Evolutionary conservation across 1,284 basidiomycete species (phyloP).

Genomic region (Sanguinoderma infundibulare): DNA sequence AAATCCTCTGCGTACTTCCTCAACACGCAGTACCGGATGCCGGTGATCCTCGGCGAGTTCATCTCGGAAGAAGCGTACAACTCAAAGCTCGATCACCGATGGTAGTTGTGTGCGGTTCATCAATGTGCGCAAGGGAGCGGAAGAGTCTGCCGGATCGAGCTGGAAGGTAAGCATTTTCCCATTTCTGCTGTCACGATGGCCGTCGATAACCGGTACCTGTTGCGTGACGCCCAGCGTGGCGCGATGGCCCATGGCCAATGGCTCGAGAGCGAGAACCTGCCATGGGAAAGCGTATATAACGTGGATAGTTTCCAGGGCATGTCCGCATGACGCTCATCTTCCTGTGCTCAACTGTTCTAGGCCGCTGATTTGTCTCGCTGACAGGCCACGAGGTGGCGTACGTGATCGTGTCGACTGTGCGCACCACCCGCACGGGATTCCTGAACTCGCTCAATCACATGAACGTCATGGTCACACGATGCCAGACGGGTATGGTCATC

Average conservation of each 20-base stretch:
- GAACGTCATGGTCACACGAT: constrained; percentile 61
- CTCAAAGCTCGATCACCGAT: constrained; percentile 35
- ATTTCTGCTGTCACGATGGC: too few species aligned
- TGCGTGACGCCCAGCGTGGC: constrained; percentile 64
- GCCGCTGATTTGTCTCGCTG: not conserved
- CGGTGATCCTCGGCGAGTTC: constrained; percentile 49
- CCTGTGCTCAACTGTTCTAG: constrained; percentile 9
- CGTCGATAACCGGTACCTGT: too few species aligned
- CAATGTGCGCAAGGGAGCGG: constrained; percentile 44
- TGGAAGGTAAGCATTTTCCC: constrained; percentile 51
- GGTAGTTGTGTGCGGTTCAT: constrained; percentile 41
- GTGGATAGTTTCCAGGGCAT: constrained; percentile 70
- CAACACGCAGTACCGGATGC: constrained; percentile 51
- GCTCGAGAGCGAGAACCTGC: constrained; percentile 48
- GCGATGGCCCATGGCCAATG: constrained; percentile 51
- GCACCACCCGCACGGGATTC: constrained; percentile 62
- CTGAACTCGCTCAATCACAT: constrained; percentile 58
- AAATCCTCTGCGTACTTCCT: constrained; percentile 40
- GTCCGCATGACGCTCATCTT: constrained; percentile 21
- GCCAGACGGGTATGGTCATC: constrained; percentile 28
- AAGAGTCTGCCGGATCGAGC: constrained; percentile 42
- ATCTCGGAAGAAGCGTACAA: constrained; percentile 50
- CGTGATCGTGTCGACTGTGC: constrained; percentile 67
- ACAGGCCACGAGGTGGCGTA: constrained; percentile 46
- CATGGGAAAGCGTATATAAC: constrained; percentile 62